Base-by-base conservation (phyloP, 805 yeast genomes). In the Sungouiella thailandica region DNA sequence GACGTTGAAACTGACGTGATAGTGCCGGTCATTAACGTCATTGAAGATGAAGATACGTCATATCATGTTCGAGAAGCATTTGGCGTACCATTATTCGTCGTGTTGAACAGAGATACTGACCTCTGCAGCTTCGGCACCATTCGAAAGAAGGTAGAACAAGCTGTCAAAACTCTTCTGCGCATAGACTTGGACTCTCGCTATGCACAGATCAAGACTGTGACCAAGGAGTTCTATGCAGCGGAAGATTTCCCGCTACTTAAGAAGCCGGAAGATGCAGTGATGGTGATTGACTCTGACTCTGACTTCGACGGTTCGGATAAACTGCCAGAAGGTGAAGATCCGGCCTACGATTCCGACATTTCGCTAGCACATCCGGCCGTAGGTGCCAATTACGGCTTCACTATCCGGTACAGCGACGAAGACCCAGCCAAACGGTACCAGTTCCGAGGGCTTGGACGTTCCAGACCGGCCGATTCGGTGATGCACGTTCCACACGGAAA, bases 31-130 rank as follows among this genome's bases (percentile, higher is more conserved):
- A 56, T 78, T 35, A 79, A 68, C 23, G 39, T 55, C 26, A 49
- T 69, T 44, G 52, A 65, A 46, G 58, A 68, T 54, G 36, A 62
- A 35, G 60, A 62, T 34, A 44, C 48, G 28, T 54, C 63, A 1
- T 58, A 60, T 32, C 55, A 57, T 8, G 52, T 60, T 9, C 65
- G 70, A 1, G 67, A 67, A 27, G 57, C 78, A 1, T 83, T 87
- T 58, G 94, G 88, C 2, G 54, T 80, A 1, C 97, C 97, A 2
- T 76, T 86, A 46, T 79, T 88, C 45, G 64, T 88, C 18, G 69
- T 78, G 0, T 49, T 87, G 33, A 51, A 69, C 2, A 62, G 65
- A 23, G 66, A 64, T 1, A 37, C 44, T 3, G 90, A 83, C 24
- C 55, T 68, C 4, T 47, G 49, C 3, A 78, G 85, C 16, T 78